Evolutionary conservation across 371 early-diverging fungal genomes (phyloP), one percentile per base, ranked within the genome.

Genomic region (Globomyces sp.): DNA sequence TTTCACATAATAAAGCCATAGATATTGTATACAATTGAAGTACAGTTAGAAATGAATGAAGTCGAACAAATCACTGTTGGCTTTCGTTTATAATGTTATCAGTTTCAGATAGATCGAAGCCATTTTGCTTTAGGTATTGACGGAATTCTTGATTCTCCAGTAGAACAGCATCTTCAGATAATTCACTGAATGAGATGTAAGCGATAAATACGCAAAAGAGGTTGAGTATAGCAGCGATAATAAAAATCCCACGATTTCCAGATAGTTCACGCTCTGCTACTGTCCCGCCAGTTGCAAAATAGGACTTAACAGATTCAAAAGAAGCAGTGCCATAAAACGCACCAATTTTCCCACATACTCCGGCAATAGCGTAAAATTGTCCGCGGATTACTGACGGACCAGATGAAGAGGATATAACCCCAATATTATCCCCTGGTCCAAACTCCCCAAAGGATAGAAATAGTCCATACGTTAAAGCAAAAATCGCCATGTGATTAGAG

Each of bases 391-490:
- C 65, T 11, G 65, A 57, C 2, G 65, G 58, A 47, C 53, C 34
- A 43, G 55, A 43, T 4, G 11, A n/a, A 3, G 65, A 24, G 36
- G 55, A 61, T 6, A 65, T 45, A 34, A 65, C 5, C 39, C 43
- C 41, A 24, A 55, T 65, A 47, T 41, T 36, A 8, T 51, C 58
- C 10, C 65, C 65, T 47, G 65, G 65, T 3, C 65, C 65, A 13
- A 65, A 47, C 42, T 65, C 65, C 2, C 65, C 65, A 39, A 65
- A 49, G 37, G 65, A 46, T 34, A 65, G 24, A 42, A 65, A 65
- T 11, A 46, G 46, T 9, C 65, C 65, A 58, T 53, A 65, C 6
- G 55, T 37, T 4, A 65, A 34, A 43, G 65, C 34, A 57, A 65
- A 65, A 37, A 24, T 37, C 34, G 4, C 65, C 9, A 65, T 47